These are phyloP conservation scores for Centella asiatica DNA, from an alignment of 129 eudicot species.

Conservation along the genomic window DNA sequence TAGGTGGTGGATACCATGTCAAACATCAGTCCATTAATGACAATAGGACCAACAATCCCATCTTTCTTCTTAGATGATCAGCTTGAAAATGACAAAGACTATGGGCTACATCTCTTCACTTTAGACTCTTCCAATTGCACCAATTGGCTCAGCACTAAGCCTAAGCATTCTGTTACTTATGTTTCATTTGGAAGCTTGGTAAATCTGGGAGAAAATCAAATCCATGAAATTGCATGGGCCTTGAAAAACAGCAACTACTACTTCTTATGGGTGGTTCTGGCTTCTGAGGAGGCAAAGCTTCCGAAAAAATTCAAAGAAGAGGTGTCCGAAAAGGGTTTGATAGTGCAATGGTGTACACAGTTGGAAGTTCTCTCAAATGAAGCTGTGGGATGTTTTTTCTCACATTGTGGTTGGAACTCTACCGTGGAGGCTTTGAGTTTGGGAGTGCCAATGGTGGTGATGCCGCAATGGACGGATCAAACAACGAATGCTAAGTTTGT, in stretches of 20 bases:
- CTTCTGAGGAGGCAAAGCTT: slow-evolving; percentile 26
- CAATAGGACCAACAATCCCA: slow-evolving; percentile 75
- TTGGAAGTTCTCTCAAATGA: slow-evolving; percentile 31
- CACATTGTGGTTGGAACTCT: slow-evolving; percentile 73
- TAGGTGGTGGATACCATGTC: slow-evolving; percentile 45
- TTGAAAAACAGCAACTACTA: slow-evolving; percentile 17
- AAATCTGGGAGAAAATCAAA: slow-evolving; percentile 24
- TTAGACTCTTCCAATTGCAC: slow-evolving; percentile 13
- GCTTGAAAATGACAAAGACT: slow-evolving; percentile 21
- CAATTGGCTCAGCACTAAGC: slow-evolving; percentile 45
- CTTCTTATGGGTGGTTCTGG: slow-evolving; percentile 52
- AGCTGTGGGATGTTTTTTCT: slow-evolving; percentile 56
- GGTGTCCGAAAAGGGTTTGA: slow-evolving; percentile 24
- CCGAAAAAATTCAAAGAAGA: slow-evolving; percentile 14
- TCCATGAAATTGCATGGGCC: slow-evolving; percentile 42
- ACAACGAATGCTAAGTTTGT: slow-evolving; percentile 46
- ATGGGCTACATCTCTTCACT: slow-evolving; percentile 35
- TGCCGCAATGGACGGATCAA: slow-evolving; percentile 75
- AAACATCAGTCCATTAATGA: slow-evolving; percentile 21
- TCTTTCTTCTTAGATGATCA: slow-evolving; percentile 33
- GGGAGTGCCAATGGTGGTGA: slow-evolving; percentile 54
- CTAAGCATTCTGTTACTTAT: slow-evolving; percentile 33
- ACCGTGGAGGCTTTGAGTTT: slow-evolving; percentile 41
- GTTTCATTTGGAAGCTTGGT: slow-evolving; percentile 59
- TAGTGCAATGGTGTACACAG: slow-evolving; percentile 52